These are phyloP conservation scores for Diversispora eburnea DNA, from an alignment of 192 early-diverging fungal genomes.

Conservation along the genomic window DNA sequence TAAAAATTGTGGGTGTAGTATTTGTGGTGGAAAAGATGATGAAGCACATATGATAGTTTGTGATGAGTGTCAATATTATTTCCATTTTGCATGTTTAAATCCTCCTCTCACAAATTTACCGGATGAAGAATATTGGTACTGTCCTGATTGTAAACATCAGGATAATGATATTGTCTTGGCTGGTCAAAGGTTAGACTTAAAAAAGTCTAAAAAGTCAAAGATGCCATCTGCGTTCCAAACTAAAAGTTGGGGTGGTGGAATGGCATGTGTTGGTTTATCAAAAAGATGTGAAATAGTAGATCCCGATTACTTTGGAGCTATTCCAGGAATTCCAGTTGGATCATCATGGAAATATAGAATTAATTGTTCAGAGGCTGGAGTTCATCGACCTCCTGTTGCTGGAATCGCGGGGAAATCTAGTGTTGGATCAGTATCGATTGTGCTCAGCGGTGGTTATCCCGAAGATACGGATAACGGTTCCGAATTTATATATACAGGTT, in stretches of 20 bases:
- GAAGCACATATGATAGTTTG: slow-evolving; percentile 54
- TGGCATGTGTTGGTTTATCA: slow-evolving; percentile 46
- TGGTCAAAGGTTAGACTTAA: slow-evolving; percentile 41
- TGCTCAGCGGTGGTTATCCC: slow-evolving; percentile 59
- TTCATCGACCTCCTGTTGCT: slow-evolving; percentile 59
- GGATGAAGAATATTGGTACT: slow-evolving; percentile 47
- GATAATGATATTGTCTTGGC: slow-evolving; percentile 37
- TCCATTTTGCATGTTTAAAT: slow-evolving; percentile 50
- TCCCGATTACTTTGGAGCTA: slow-evolving; percentile 39
- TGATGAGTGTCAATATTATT: slow-evolving; percentile 58
- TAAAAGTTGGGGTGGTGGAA: slow-evolving; percentile 55
- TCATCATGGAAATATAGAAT: slow-evolving; percentile 53
- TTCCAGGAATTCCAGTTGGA: slow-evolving; percentile 59
- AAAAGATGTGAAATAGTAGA: slow-evolving; percentile 30
- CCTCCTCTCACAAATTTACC: slow-evolving; percentile 41
- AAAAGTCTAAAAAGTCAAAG: slow-evolving; percentile 40
- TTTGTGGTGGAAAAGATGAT: slow-evolving; percentile 52
- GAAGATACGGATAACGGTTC: slow-evolving; percentile 65
- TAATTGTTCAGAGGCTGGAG: slow-evolving; percentile 47
- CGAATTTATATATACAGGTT: slow-evolving; percentile 66
- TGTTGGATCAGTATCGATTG: slow-evolving; percentile 56
- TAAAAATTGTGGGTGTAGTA: slow-evolving; percentile 48
- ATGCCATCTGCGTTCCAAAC: slow-evolving; percentile 53
- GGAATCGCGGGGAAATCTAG: slow-evolving; percentile 57
- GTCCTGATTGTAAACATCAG: slow-evolving; percentile 45